Conservation (phyloP, 352 stramenopile genomes). For the Globisporangium nagaii region DNA sequence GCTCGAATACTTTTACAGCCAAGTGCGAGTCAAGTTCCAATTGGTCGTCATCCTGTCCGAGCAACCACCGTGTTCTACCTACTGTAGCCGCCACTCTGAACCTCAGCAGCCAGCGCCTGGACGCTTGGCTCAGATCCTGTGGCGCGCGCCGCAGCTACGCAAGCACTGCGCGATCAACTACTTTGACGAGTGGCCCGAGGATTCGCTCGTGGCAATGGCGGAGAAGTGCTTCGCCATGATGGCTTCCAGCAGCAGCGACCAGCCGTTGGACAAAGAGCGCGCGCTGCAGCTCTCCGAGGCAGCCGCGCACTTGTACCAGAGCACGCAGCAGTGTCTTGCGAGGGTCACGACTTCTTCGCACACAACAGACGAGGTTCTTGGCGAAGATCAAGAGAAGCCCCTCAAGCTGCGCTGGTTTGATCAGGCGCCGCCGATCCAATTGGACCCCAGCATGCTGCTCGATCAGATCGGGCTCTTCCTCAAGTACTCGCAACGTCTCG, state of each 20-base stretch:
- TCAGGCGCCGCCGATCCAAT: constrained; percentile 7
- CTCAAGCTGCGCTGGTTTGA: constrained; percentile 2
- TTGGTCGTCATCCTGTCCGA: constrained; percentile 41
- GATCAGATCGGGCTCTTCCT: constrained; percentile 50
- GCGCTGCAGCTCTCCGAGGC: constrained; percentile 29
- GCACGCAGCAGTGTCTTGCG: constrained; percentile 19
- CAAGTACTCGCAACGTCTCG: constrained; percentile 20
- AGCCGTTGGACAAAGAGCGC: constrained; percentile 24
- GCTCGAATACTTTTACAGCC: constrained; percentile 39
- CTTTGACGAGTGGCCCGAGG: constrained; percentile 35
- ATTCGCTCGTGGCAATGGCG: constrained; percentile 34
- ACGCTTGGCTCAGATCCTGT: constrained; percentile 21
- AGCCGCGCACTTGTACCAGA: constrained; percentile 33
- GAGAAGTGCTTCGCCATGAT: constrained; percentile 29
- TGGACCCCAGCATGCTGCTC: constrained; percentile 47
- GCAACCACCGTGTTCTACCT: neutral
- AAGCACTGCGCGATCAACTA: constrained; percentile 35
- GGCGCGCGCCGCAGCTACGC: constrained; percentile 33
- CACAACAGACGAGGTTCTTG: no score
- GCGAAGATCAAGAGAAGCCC: neutral
- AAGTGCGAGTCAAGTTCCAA: constrained; percentile 41
- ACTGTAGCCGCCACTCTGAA: neutral
- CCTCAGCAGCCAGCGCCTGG: no score
- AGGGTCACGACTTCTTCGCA: no score
- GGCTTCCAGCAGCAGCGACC: no score